Percentiles rank a stretch among this genome's conserved stretches.
Conservation (phyloP, 305 asterid species). For the Petunia hybrid region DNA sequence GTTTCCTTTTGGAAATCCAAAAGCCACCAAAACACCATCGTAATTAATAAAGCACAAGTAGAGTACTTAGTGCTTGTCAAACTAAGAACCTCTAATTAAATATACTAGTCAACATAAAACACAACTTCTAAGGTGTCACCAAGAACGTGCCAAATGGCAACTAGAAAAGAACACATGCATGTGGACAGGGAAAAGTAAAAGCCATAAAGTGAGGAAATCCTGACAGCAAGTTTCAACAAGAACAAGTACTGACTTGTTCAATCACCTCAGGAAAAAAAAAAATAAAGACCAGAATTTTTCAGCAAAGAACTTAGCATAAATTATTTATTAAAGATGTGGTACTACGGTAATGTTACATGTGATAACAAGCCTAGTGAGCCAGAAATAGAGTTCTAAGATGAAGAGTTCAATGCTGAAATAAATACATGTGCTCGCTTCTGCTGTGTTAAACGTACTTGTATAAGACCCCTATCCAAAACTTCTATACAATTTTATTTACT, state of each 20-base stretch:
- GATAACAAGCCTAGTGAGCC: neutral
- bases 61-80: neutral
- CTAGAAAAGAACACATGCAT: neutral
- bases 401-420: neutral
- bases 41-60: too few relatives aligned
- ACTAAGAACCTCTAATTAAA: neutral
- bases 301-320: too few relatives aligned
- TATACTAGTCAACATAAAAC: neutral
- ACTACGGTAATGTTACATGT: constrained; percentile 26
- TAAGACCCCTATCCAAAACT: too few relatives aligned
- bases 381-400: constrained; percentile 21
- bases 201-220: neutral
- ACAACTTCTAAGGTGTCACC: neutral
- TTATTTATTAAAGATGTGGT: neutral
- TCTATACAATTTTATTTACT: too few relatives aligned
- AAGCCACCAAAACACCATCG: neutral
- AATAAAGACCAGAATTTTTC: neutral
- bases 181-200: neutral
- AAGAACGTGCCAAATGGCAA: constrained; percentile 18
- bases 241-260: neutral
- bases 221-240: neutral
- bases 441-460: neutral
- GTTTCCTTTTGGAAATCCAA: neutral
- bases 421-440: neutral
- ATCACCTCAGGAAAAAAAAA: neutral